phyloP scores from a whole-genome alignment of 768 basidiomycete species.

The Macrolepiota fuliginosa region DNA sequence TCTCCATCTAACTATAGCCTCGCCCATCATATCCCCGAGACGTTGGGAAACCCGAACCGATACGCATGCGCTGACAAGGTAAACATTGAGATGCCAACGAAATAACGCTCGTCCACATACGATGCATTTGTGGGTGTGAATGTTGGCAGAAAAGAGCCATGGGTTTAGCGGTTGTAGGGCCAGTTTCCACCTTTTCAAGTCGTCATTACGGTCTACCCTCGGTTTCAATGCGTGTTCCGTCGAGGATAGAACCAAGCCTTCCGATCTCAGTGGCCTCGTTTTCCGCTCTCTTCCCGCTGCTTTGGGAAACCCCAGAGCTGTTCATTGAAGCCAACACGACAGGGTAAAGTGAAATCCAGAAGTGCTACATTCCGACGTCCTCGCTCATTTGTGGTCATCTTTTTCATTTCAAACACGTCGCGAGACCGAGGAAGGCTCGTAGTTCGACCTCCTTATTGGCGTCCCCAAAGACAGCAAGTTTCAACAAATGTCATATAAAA shows the following conservation, averaged over 20 bases:
- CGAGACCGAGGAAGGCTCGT: neutral
- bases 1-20: too few relatives aligned
- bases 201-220: too few relatives aligned
- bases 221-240: neutral
- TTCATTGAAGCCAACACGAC: neutral
- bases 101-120: too few relatives aligned
- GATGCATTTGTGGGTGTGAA: too few relatives aligned
- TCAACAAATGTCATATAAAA: slow-evolving; percentile 6
- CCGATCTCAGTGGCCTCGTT: neutral
- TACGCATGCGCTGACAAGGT: too few relatives aligned
- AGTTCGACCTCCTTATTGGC: neutral
- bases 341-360: neutral
- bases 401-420: neutral
- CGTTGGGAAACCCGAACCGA: too few relatives aligned
- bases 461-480: neutral
- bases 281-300: neutral
- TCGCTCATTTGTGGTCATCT: neutral
- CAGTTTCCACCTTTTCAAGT: too few relatives aligned
- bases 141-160: too few relatives aligned
- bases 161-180: too few relatives aligned
- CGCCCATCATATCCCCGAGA: too few relatives aligned
- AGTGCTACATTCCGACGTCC: neutral
- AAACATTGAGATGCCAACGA: too few relatives aligned
- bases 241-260: neutral
- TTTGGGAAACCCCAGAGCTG: neutral